These are phyloP conservation scores for Fusarium continuum DNA, from an alignment of 2,329 filamentous ascomycete species.

Conservation along the genomic window DNA sequence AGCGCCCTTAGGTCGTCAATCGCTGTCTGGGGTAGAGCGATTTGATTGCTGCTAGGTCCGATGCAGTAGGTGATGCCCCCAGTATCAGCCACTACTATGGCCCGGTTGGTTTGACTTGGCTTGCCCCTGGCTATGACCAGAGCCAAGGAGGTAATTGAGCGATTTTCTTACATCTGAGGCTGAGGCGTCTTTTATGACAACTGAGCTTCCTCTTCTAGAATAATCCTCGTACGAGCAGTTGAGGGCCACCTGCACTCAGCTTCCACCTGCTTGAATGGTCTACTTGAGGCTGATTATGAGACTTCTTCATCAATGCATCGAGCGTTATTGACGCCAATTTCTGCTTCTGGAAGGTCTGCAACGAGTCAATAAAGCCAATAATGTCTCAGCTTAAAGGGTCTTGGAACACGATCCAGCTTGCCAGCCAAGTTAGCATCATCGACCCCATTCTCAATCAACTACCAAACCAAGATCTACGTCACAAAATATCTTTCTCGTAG, in stretches of 20 bases:
- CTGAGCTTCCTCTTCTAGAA: conserved; percentile 1
- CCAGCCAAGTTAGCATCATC: neutral
- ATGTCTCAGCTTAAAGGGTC: neutral
- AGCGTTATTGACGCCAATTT: neutral
- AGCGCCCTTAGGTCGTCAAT: too few species aligned
- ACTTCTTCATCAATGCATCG: neutral
- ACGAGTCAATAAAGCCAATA: neutral
- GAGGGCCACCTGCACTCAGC: neutral
- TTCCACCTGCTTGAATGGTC: neutral
- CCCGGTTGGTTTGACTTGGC: neutral
- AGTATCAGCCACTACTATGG: conserved; percentile 10
- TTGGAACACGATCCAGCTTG: neutral
- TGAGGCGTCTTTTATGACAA: neutral
- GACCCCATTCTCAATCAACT: neutral
- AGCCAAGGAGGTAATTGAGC: neutral
- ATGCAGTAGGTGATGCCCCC: conserved; percentile 8
- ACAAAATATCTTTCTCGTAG: neutral
- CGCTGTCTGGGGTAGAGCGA: neutral
- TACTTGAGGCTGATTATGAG: neutral
- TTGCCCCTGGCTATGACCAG: neutral
- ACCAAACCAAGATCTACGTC: neutral
- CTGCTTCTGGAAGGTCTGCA: neutral
- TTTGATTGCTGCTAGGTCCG: neutral
- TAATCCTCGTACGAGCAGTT: neutral
- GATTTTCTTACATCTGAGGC: neutral